phyloP scores from a whole-genome alignment of 2,329 filamentous ascomycete species.

The Xylaria sp. region DNA sequence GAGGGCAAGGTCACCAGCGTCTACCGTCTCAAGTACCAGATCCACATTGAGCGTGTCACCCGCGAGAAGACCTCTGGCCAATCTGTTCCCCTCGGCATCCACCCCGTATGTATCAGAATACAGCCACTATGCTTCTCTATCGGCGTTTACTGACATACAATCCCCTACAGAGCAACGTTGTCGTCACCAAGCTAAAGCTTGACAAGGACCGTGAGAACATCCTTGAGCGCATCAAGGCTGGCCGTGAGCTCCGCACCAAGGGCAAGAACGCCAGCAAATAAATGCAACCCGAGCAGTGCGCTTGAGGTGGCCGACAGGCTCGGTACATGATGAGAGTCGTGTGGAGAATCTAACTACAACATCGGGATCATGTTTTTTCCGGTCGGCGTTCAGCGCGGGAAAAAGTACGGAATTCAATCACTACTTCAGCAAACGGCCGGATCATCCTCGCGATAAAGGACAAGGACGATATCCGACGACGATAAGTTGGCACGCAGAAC shows the following conservation, averaged over 20 bases:
- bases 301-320: constrained; percentile 16
- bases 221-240: constrained; percentile 81
- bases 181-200: constrained; percentile 28
- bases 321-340: constrained; percentile 7
- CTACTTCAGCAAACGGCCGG: constrained; percentile 11
- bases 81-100: constrained; percentile 91
- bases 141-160: background rate
- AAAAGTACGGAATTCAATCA: constrained; percentile 26
- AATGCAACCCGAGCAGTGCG: constrained; percentile 10
- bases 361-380: constrained; percentile 16
- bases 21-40: constrained; percentile 97
- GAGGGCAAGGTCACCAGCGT: constrained; percentile 98
- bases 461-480: constrained; percentile 18
- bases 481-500: constrained; percentile 24
- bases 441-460: constrained; percentile 3
- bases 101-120: constrained; percentile 57
- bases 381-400: constrained; percentile 21
- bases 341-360: constrained; percentile 11
- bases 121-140: background rate
- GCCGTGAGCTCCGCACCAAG: constrained; percentile 78
- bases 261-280: constrained; percentile 66
- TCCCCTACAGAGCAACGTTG: constrained; percentile 11
- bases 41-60: constrained; percentile 95
- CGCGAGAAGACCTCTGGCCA: constrained; percentile 98
- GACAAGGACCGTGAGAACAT: constrained; percentile 82